Conservation (phyloP, 2,329 filamentous ascomycete species). For the Diaporthe sp. region DNA sequence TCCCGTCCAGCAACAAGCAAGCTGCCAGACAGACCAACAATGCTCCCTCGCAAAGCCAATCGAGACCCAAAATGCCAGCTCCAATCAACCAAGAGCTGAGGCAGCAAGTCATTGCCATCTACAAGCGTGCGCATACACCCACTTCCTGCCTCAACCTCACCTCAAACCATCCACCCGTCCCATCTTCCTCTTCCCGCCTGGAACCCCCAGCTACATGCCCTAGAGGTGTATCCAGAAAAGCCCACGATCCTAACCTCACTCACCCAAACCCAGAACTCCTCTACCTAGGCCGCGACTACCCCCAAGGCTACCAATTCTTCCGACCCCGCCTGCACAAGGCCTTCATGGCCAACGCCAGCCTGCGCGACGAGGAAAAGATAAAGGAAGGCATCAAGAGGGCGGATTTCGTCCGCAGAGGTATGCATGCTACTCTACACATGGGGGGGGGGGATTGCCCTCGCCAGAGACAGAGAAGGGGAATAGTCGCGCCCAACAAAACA, state of each 20-base stretch:
- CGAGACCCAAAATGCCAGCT: slow-evolving; percentile 39
- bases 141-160: background rate
- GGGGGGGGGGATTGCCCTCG: too few relatives aligned
- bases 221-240: background rate
- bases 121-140: slow-evolving; percentile 74
- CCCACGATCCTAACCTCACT: background rate
- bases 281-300: slow-evolving; percentile 86
- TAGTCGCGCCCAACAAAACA: too few relatives aligned
- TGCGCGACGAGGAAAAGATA: slow-evolving; percentile 81
- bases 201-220: background rate
- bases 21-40: background rate
- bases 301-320: slow-evolving; percentile 84
- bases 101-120: slow-evolving; percentile 83
- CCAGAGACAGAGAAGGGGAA: too few relatives aligned
- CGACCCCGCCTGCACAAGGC: slow-evolving; percentile 83
- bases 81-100: slow-evolving; percentile 69
- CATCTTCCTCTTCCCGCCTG: too few relatives aligned
- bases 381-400: slow-evolving; percentile 79
- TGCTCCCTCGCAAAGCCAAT: background rate
- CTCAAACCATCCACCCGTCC: background rate
- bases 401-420: slow-evolving; percentile 92
- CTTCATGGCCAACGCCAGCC: slow-evolving; percentile 78
- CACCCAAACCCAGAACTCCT: slow-evolving; percentile 73
- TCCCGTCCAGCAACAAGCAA: background rate
- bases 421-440: background rate